Evolutionary conservation across 805 yeast genomes (phyloP), one percentile per base, ranked within the genome.

Genomic region (Starmerella tilneyi): DNA sequence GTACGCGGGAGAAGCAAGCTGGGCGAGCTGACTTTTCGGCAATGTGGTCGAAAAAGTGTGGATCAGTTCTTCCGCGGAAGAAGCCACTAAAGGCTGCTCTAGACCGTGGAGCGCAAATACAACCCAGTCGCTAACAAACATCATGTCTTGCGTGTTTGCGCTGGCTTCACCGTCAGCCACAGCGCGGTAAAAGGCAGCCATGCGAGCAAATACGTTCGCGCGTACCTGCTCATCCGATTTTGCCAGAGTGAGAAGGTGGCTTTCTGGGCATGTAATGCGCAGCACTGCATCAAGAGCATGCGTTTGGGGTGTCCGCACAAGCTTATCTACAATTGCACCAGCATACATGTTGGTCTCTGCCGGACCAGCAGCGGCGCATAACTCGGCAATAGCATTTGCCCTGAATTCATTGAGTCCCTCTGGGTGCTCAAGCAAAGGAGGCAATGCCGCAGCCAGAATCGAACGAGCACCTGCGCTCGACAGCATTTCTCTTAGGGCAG

Each of bases 371-470:
- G 47, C 0, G n/a, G 41, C 50, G 30, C 57, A 50, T 9, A 56
- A 34, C 19, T 54, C 56, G 12, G 60, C 55, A 21, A 56, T 38
- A 11, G 53, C 54, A 44, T 80, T 76, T n/a, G 95, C 94, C 65
- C 86, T 84, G 67, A 79, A 79, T 31, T 49, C 50, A 17, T 49
- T 44, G 6, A 44, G 39, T 5, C 33, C 33, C 9, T 24, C 37
- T 7, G 47, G 5, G 5, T 77, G 62, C 29, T 36, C 40, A 59
- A 89, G 70, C 59, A 92, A 71, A 0, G 94, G 75, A 35, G 97
- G 96, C 48, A 89, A 72, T 60, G 92, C 73, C 39, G 84, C 81
- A 40, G 97, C 96, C 86, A 94, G 86, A 46, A 94, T 84, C 3
- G 84, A 80, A 47, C 84, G 94, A 6, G 96, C 74, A 58, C 84